Conservation (phyloP, 805 yeast genomes). For the Hanseniaspora clermontiae region DNA sequence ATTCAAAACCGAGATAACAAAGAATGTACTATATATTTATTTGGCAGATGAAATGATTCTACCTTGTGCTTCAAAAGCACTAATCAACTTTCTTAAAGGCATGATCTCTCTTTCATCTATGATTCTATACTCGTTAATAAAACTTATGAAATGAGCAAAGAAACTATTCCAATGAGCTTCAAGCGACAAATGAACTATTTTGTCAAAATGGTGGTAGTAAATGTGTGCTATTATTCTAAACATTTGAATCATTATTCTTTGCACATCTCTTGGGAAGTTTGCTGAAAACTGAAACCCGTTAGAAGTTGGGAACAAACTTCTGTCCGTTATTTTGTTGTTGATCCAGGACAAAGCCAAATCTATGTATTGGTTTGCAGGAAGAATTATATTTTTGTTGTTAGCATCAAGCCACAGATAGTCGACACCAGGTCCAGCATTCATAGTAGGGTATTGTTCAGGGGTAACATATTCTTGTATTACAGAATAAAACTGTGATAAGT, state of each 20-base stretch:
- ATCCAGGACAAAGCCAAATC: slow-evolving; percentile 89
- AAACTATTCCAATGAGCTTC: slow-evolving; percentile 98
- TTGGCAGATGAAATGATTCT: slow-evolving; percentile 38
- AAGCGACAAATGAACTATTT: slow-evolving; percentile 73
- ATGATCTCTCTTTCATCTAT: slow-evolving; percentile 67
- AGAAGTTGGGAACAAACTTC: slow-evolving; percentile 80
- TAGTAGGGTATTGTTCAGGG: slow-evolving; percentile 77
- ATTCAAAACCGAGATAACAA: too few species aligned
- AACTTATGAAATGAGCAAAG: slow-evolving; percentile 85
- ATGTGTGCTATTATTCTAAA: slow-evolving; percentile 91
- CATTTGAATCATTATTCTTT: slow-evolving; percentile 81
- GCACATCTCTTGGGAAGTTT: slow-evolving; percentile 66
- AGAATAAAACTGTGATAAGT: slow-evolving; percentile 76
- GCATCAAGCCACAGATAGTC: slow-evolving; percentile 86
- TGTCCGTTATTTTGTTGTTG: slow-evolving; percentile 75
- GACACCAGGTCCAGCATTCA: slow-evolving; percentile 90
- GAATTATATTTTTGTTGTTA: slow-evolving; percentile 63
- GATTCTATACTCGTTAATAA: slow-evolving; percentile 70
- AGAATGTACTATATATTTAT: background rate
- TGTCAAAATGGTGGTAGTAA: slow-evolving; percentile 89
- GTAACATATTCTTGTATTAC: slow-evolving; percentile 85
- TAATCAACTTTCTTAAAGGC: slow-evolving; percentile 68
- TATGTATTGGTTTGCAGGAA: slow-evolving; percentile 88
- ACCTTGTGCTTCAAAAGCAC: slow-evolving; percentile 72
- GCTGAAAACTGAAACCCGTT: slow-evolving; percentile 83